Evolutionary conservation across 2,329 filamentous ascomycete genomes (phyloP).

Genomic region (Paraphaeosphaeria minitans): DNA sequence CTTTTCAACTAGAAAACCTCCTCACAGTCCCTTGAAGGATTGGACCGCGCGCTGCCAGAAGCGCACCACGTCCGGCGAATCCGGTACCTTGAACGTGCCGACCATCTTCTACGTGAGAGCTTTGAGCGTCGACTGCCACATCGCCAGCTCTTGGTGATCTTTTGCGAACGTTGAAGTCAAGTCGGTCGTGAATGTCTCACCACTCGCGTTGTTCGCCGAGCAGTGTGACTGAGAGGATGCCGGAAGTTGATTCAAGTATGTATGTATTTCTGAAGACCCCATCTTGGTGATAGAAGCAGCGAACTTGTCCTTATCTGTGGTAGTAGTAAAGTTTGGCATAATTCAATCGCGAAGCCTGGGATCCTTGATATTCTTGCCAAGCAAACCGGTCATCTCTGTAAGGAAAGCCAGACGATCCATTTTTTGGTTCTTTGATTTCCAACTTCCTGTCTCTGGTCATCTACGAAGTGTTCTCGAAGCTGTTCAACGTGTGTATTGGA

Average conservation of each 20-base stretch:
- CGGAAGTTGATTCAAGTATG: constrained; percentile 43
- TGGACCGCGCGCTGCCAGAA: constrained; percentile 13
- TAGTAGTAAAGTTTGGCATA: constrained; percentile 59
- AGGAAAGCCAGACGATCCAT: constrained; percentile 35
- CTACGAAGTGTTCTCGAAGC: constrained; percentile 30
- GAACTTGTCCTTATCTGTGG: constrained; percentile 50
- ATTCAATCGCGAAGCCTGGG: constrained; percentile 54
- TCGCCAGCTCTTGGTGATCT: constrained; percentile 36
- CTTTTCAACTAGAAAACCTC: neutral
- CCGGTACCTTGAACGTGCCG: constrained; percentile 3
- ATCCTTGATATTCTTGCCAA: constrained; percentile 52
- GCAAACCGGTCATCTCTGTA: constrained; percentile 43
- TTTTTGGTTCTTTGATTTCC: neutral
- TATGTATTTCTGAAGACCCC: constrained; percentile 56
- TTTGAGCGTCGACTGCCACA: neutral
- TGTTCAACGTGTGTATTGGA: constrained; percentile 21
- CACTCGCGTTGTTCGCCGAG: constrained; percentile 57
- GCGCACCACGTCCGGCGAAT: constrained; percentile 6
- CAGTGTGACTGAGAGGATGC: constrained; percentile 59
- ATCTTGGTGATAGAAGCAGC: constrained; percentile 58
- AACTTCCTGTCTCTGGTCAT: constrained; percentile 32
- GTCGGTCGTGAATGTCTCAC: constrained; percentile 47
- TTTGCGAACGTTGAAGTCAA: constrained; percentile 52
- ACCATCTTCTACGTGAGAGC: constrained; percentile 1
- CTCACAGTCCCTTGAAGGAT: neutral